Base-by-base conservation (phyloP, 306 rosid species). In the Cicer bijugum region DNA sequence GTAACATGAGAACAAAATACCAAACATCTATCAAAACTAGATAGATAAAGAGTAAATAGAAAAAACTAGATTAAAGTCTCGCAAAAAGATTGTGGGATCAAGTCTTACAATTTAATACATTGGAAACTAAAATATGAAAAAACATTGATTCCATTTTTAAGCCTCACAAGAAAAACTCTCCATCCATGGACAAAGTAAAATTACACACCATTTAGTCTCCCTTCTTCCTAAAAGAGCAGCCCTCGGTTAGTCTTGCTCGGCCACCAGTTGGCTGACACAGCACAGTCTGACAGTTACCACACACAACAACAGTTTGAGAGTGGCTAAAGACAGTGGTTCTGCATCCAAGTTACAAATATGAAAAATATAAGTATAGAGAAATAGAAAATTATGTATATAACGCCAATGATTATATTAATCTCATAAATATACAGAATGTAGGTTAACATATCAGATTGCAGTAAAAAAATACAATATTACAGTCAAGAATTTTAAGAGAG, bases 261-360 rank as follows among this genome's bases (percentile, higher is more conserved):
- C 89, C 89, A 0, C 89, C 89, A 0, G 89, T 85, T 0, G 89
- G 89, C 63, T 85, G 89, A 72, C 89, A 85, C 47, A 85, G 59
- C 9, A 85, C 86, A 2, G 89, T 85, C 23, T 85, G 89, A 52
- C 88, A 85, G 76, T 85, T 85, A 1, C 88, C 88, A 0, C 88
- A 85, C 2, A 85, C 88, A 8, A 85, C 88, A 23, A 85, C 88
- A 0, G 88, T 82, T 23, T 85, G 86, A 28, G 88, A 85, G 74
- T 82, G 88, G 78, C 88, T 85, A 43, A 85, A 85, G 7, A 85
- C 88, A 47, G 88, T 85, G 5, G 88, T 85, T 63, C 89, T 85
- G 85, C 79, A 77, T 28, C 33, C 28, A 80, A 17, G 8, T 42
- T 10, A 17, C 2, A 14, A 14, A 48, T 9, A 62, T 0, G 1